Conservation (phyloP, 2,329 filamentous ascomycete species). For the Pezicula rhizophila region DNA sequence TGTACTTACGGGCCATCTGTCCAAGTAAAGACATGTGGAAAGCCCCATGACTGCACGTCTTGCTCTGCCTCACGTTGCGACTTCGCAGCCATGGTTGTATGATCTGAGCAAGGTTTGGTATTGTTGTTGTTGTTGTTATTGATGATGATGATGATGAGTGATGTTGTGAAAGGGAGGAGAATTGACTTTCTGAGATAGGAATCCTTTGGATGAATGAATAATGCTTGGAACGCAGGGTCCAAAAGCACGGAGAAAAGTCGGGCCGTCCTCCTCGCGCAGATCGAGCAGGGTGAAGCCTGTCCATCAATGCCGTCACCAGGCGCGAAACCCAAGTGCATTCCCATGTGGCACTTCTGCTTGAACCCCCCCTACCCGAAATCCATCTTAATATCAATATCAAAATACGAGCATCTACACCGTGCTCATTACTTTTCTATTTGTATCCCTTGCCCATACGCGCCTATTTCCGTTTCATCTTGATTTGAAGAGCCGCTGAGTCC, state of each 20-base stretch:
- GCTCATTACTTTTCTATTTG: not conserved
- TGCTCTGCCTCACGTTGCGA: conserved; percentile 46
- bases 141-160: not conserved
- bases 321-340: not conserved
- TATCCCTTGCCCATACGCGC: not conserved
- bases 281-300: not conserved
- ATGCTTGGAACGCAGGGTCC: not conserved
- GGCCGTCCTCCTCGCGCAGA: not conserved
- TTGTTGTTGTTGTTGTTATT: no score
- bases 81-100: conserved; percentile 23
- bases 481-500: not conserved
- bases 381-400: not conserved
- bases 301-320: not conserved
- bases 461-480: not conserved
- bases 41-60: conserved; percentile 65
- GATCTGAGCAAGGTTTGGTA: not conserved
- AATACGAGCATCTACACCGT: not conserved
- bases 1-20: conserved; percentile 58
- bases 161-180: not conserved
- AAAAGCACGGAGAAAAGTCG: not conserved
- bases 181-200: not conserved
- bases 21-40: conserved; percentile 65
- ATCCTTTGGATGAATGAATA: not conserved
- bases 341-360: not conserved
- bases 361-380: not conserved